A percentile compares a stretch with the other conserved stretches of the same genome.
These are phyloP conservation scores for Teratosphaeria zuluensis DNA, from an alignment of 2,329 filamentous ascomycete genomes.

Conservation along the genomic window DNA sequence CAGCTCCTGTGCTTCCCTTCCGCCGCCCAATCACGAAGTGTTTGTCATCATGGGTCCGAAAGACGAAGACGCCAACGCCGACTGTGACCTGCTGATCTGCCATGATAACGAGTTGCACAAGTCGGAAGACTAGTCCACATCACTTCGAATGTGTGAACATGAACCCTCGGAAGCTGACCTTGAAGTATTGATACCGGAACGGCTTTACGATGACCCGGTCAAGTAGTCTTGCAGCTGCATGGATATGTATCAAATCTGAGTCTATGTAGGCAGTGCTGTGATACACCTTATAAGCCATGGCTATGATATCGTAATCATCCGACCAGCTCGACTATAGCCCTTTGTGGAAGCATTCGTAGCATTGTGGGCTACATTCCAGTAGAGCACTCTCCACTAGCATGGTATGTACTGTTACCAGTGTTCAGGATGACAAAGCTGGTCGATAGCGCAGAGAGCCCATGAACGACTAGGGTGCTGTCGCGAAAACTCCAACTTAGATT, in stretches of 20 bases:
- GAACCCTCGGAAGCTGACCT: too few relatives aligned
- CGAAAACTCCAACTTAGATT: slow-evolving; percentile 10
- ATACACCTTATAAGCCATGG: too few relatives aligned
- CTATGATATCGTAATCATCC: too few relatives aligned
- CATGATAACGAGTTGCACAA: not conserved
- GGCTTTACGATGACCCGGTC: not conserved
- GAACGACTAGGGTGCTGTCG: slow-evolving; percentile 5
- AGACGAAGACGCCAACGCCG: slow-evolving; percentile 41
- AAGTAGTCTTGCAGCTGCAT: not conserved
- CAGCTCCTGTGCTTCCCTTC: slow-evolving; percentile 38
- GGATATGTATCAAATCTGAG: not conserved
- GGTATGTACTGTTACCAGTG: not conserved
- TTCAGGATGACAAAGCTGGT: slow-evolving; percentile 17
- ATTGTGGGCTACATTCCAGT: not conserved
- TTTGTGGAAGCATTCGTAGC: not conserved
- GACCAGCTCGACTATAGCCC: too few relatives aligned
- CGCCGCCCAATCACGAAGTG: slow-evolving; percentile 40
- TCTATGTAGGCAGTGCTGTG: too few relatives aligned
- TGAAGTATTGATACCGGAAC: not conserved
- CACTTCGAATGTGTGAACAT: not conserved
- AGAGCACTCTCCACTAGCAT: not conserved
- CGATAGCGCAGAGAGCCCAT: slow-evolving; percentile 10
- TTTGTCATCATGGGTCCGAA: slow-evolving; percentile 14
- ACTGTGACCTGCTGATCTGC: slow-evolving; percentile 17
- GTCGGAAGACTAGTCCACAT: not conserved